Percentiles rank a stretch among this genome's conserved stretches.
These are phyloP conservation scores for Suaeda aralocaspica DNA, from an alignment of 148 eudicot genomes.

Conservation along the genomic window DNA sequence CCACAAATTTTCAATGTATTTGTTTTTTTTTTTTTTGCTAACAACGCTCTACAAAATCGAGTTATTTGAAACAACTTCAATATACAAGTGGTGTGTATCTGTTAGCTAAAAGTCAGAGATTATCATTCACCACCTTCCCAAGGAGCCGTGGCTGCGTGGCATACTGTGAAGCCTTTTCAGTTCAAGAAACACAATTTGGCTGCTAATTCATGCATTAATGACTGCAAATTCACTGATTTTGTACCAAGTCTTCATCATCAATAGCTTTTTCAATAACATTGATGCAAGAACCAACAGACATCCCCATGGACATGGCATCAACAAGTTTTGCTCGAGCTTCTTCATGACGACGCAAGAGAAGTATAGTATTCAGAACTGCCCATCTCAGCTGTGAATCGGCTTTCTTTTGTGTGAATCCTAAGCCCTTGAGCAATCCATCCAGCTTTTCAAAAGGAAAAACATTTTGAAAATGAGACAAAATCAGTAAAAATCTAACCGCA, in stretches of 20 bases:
- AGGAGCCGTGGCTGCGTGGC: too few relatives aligned
- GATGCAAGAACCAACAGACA: conserved; percentile 78
- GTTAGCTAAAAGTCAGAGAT: too few relatives aligned
- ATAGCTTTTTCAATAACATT: conserved; percentile 65
- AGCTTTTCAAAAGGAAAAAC: conserved; percentile 36
- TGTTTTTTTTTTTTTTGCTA: too few relatives aligned
- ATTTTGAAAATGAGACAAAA: not conserved
- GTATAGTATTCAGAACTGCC: conserved; percentile 85
- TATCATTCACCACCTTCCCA: too few relatives aligned
- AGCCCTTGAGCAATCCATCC: conserved; percentile 64
- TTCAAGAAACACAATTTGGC: too few relatives aligned
- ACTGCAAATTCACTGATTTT: conserved; percentile 9
- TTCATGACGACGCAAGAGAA: conserved; percentile 82
- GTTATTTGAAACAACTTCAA: too few relatives aligned
- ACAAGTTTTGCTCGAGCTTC: conserved; percentile 63
- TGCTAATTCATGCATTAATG: too few relatives aligned
- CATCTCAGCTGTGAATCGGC: conserved; percentile 93
- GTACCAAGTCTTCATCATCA: conserved; percentile 32
- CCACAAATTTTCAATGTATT: too few relatives aligned
- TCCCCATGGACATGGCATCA: conserved; percentile 77
- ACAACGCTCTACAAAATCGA: too few relatives aligned
- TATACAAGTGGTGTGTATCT: too few relatives aligned
- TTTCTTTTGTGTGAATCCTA: conserved; percentile 96
- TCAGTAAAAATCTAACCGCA: not conserved
- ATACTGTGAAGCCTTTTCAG: too few relatives aligned